A percentile compares a stretch with the other conserved stretches of the same genome.
Conservation (phyloP, 768 basidiomycete species). For the Rubroboletus satanas region DNA sequence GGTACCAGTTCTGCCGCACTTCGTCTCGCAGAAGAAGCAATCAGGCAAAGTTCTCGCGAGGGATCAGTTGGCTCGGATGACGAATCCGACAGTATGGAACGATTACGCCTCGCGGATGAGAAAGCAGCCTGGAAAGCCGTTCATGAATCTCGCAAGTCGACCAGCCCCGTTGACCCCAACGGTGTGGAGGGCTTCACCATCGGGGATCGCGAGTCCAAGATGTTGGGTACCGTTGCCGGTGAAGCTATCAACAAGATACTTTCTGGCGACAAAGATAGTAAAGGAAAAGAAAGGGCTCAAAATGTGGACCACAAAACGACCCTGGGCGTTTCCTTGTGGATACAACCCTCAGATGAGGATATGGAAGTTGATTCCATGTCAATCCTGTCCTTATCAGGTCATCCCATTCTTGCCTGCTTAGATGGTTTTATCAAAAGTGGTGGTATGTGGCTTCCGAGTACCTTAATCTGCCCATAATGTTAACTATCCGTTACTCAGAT, state of each 20-base stretch:
- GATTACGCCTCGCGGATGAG: slow-evolving; percentile 33
- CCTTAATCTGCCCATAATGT: neutral
- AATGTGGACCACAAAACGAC: slow-evolving; percentile 17
- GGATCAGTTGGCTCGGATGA: slow-evolving; percentile 11
- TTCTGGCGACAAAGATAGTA: slow-evolving; percentile 35
- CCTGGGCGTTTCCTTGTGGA: slow-evolving; percentile 34
- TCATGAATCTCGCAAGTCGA: slow-evolving; percentile 18
- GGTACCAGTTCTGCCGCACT: slow-evolving; percentile 40
- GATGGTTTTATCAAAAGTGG: slow-evolving; percentile 26
- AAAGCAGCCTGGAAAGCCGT: slow-evolving; percentile 39
- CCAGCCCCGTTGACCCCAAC: slow-evolving; percentile 8
- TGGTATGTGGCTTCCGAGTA: slow-evolving; percentile 31
- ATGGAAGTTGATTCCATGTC: slow-evolving; percentile 20
- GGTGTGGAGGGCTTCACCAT: slow-evolving; percentile 33
- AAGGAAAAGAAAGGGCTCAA: slow-evolving; percentile 27
- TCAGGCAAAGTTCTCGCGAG: slow-evolving; percentile 31
- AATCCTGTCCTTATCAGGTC: slow-evolving; percentile 10
- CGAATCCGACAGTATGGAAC: slow-evolving; percentile 21
- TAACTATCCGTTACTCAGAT: slow-evolving; percentile 33
- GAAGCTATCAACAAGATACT: slow-evolving; percentile 45
- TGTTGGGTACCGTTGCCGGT: slow-evolving; percentile 32
- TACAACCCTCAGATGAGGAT: slow-evolving; percentile 11
- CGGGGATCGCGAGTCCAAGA: slow-evolving; percentile 32
- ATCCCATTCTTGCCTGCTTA: slow-evolving; percentile 32
- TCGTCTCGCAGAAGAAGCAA: slow-evolving; percentile 42